Percentiles rank a stretch among this genome's conserved stretches.
Conservation (phyloP, 306 rosid genomes). For the Prunus armeniaca region DNA sequence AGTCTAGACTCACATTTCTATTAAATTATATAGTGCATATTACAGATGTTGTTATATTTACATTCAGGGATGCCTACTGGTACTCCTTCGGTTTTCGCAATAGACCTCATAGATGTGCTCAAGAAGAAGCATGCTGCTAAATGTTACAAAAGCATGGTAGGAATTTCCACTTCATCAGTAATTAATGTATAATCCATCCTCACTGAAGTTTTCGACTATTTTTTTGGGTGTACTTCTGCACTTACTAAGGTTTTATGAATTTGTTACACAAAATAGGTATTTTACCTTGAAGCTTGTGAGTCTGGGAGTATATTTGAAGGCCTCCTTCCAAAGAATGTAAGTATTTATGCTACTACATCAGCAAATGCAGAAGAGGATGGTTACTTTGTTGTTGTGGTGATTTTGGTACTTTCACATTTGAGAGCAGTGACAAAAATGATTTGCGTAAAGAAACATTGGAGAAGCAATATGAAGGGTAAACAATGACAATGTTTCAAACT, state of each 20-base stretch:
- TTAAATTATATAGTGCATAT: not conserved
- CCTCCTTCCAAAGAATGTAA: slow-evolving; percentile 44
- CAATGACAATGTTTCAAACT: not conserved
- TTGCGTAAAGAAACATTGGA: slow-evolving; percentile 40
- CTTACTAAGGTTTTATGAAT: not conserved
- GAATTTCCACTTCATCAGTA: not conserved
- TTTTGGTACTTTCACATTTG: not conserved
- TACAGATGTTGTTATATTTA: not conserved
- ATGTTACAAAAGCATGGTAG: slow-evolving; percentile 48
- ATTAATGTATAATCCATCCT: not conserved
- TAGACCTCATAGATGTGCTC: slow-evolving; percentile 41
- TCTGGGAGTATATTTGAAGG: slow-evolving; percentile 76
- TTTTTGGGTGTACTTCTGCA: not conserved
- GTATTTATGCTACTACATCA: slow-evolving; percentile 60
- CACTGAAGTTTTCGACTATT: too few relatives aligned
- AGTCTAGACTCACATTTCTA: not conserved
- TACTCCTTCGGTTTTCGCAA: not conserved
- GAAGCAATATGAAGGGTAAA: slow-evolving; percentile 45
- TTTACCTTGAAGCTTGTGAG: slow-evolving; percentile 83
- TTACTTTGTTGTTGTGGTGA: not conserved
- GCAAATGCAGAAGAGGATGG: slow-evolving; percentile 49
- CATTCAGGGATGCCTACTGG: slow-evolving; percentile 40
- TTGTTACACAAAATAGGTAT: slow-evolving; percentile 20
- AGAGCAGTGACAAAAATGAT: slow-evolving; percentile 45
- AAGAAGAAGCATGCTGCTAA: slow-evolving; percentile 49